A percentile compares a stretch with the other conserved stretches of the same genome.
Conservation (phyloP, 179 eudicot species). For the Silene noctiflora region DNA sequence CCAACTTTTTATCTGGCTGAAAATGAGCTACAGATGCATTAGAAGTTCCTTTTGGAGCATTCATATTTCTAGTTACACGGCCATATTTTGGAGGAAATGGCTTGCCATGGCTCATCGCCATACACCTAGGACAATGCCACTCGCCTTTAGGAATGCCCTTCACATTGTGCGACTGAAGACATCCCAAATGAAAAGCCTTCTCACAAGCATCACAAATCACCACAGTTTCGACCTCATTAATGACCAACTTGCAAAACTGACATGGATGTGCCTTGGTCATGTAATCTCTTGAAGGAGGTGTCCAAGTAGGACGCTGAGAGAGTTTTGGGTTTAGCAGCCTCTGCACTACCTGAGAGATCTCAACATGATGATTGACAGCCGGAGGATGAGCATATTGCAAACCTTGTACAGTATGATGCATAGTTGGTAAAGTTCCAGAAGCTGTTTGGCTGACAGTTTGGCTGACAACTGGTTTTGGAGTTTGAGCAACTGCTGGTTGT, state of each 20-base stretch:
- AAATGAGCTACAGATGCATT: constrained; percentile 38
- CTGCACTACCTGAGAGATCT: constrained; percentile 73
- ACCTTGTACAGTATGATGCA: constrained; percentile 51
- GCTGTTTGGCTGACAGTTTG: constrained; percentile 43
- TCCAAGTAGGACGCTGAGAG: constrained; percentile 58
- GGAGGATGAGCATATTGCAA: constrained; percentile 41
- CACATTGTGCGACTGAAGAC: constrained; percentile 62
- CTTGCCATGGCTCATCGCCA: constrained; percentile 70
- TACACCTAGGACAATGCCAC: constrained; percentile 93
- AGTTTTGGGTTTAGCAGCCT: constrained; percentile 55
- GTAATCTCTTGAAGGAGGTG: constrained; percentile 85
- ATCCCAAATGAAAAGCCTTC: constrained; percentile 81
- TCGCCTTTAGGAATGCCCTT: constrained; percentile 76
- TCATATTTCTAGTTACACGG: constrained; percentile 81
- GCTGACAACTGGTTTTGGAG: constrained; percentile 38
- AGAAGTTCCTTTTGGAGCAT: constrained; percentile 47
- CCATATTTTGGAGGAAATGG: constrained; percentile 96
- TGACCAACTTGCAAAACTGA: constrained; percentile 62
- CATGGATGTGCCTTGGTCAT: constrained; percentile 75
- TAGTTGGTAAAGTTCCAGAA: constrained; percentile 32
- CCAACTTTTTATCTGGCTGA: constrained; percentile 46
- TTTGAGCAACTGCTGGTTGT: constrained; percentile 33
- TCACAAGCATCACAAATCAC: constrained; percentile 96
- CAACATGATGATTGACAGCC: constrained; percentile 50
- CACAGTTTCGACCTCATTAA: constrained; percentile 67